Percentiles rank a stretch among this genome's conserved stretches.
These are phyloP conservation scores for Phialophora verrucosa DNA, from an alignment of 2,329 filamentous ascomycete species.

Conservation along the genomic window DNA sequence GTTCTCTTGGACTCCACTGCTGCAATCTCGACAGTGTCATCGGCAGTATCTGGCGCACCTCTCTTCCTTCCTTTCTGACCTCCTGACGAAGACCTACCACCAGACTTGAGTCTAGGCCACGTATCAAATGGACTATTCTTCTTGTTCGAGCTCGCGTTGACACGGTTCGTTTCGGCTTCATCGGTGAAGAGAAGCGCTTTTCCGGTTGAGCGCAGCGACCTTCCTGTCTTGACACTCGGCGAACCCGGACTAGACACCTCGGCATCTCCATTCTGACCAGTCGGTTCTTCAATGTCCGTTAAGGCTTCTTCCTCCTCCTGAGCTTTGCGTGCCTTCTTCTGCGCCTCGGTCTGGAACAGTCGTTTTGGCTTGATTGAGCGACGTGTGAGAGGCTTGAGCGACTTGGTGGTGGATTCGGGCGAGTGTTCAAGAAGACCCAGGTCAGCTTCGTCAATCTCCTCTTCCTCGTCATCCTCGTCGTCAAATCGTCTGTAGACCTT, in stretches of 20 bases:
- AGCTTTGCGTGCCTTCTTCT: conserved; percentile 48
- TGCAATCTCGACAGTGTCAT: conserved; percentile 10
- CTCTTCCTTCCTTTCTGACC: conserved; percentile 34
- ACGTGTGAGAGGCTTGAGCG: conserved; percentile 60
- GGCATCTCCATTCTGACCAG: conserved; percentile 17
- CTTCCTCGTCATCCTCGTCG: conserved; percentile 49
- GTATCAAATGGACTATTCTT: conserved; percentile 39
- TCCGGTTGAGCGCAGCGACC: conserved; percentile 28
- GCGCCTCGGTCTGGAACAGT: conserved; percentile 60
- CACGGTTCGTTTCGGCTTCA: background rate
- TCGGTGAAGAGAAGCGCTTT: conserved; percentile 5
- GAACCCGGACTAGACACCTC: conserved; percentile 1
- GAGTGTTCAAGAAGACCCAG: conserved; percentile 50
- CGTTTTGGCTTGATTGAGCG: conserved; percentile 65
- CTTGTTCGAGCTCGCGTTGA: conserved; percentile 16
- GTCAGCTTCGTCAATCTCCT: conserved; percentile 50
- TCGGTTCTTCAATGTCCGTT: conserved; percentile 59
- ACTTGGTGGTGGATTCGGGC: conserved; percentile 44
- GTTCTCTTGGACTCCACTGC: conserved; percentile 21
- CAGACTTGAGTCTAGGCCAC: conserved; percentile 39
- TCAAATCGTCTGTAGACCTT: conserved; percentile 65
- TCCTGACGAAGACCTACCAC: conserved; percentile 17
- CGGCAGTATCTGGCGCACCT: conserved; percentile 29
- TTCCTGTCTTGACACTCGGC: conserved; percentile 22
- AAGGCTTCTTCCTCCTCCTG: conserved; percentile 58